phyloP scores from a whole-genome alignment of 768 basidiomycete species.

The Tephrocybe sp. region DNA sequence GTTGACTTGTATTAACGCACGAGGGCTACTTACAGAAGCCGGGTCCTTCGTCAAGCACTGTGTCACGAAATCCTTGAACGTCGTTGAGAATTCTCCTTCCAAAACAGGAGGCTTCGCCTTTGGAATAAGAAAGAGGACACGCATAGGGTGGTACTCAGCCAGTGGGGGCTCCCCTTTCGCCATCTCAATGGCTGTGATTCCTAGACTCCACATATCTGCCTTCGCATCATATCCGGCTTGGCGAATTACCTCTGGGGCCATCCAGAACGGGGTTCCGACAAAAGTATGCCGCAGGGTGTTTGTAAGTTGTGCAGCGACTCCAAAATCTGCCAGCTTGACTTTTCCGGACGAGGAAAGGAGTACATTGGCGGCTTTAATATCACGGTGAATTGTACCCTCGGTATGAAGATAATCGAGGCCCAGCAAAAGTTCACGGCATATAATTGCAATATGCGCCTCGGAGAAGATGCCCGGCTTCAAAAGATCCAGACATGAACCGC shows the following conservation, averaged over 20 bases:
- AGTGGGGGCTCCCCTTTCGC: constrained; percentile 96
- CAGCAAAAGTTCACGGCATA: constrained; percentile 88
- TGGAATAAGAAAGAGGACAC: constrained; percentile 96
- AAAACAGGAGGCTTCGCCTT: constrained; percentile 92
- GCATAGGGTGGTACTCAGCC: constrained; percentile 98
- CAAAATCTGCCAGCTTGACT: constrained; percentile 98
- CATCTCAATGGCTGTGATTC: constrained; percentile 98
- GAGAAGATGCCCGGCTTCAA: constrained; percentile 90
- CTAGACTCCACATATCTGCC: constrained; percentile 97
- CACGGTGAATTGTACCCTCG: constrained; percentile 95
- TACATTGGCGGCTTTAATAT: constrained; percentile 98
- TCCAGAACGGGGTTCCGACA: constrained; percentile 97
- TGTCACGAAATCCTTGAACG: constrained; percentile 92
- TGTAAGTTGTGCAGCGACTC: constrained; percentile 96
- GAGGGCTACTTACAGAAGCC: constrained; percentile 49
- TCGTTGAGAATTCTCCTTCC: constrained; percentile 80
- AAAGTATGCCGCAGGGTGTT: constrained; percentile 95
- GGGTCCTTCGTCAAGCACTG: constrained; percentile 95
- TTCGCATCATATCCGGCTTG: constrained; percentile 96
- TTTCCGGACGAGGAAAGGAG: constrained; percentile 87
- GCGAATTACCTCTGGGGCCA: constrained; percentile 98
- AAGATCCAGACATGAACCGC: constrained; percentile 97
- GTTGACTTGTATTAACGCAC: constrained; percentile 14
- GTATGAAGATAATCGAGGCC: constrained; percentile 96
- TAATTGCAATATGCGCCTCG: constrained; percentile 92